phyloP scores from a whole-genome alignment of 2,329 filamentous ascomycete species.

The Nemania diffusa region DNA sequence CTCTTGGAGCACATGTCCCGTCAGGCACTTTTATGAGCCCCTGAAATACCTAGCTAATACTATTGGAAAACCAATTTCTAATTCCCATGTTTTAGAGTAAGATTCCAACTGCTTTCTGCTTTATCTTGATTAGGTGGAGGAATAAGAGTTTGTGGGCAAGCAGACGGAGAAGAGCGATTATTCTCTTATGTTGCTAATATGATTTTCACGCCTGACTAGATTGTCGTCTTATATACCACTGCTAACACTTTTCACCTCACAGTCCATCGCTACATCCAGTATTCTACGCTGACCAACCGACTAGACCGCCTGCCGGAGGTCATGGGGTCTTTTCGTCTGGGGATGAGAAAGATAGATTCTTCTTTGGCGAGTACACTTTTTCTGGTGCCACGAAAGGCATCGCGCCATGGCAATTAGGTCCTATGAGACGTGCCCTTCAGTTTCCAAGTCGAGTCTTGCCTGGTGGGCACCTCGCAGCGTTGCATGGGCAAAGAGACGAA shows the following conservation, averaged over 20 bases:
- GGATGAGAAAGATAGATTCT: conserved; percentile 20
- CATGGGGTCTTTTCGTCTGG: neutral
- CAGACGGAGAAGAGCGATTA: neutral
- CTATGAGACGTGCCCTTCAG: neutral
- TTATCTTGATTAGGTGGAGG: neutral
- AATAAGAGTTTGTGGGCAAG: neutral
- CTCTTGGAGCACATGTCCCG: no score
- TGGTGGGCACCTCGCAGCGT: conserved; percentile 12
- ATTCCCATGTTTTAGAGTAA: conserved; percentile 17
- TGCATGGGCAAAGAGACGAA: neutral
- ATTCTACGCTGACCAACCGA: conserved; percentile 18
- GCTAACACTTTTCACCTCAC: conserved; percentile 5
- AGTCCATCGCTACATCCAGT: conserved; percentile 23
- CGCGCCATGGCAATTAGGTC: conserved; percentile 20
- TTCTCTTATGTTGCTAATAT: neutral
- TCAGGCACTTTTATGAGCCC: neutral
- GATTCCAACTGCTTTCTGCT: neutral
- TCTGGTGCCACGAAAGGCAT: accelerated
- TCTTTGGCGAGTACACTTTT: neutral
- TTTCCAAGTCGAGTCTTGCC: conserved; percentile 7
- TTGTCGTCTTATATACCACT: neutral
- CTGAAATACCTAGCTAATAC: neutral
- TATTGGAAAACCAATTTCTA: neutral
- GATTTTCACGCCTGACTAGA: neutral
- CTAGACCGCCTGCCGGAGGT: no score